Evolutionary conservation across 2,329 filamentous ascomycete species (phyloP), one percentile per base, ranked within the genome.

Genomic region (Sclerotinia subarctica): DNA sequence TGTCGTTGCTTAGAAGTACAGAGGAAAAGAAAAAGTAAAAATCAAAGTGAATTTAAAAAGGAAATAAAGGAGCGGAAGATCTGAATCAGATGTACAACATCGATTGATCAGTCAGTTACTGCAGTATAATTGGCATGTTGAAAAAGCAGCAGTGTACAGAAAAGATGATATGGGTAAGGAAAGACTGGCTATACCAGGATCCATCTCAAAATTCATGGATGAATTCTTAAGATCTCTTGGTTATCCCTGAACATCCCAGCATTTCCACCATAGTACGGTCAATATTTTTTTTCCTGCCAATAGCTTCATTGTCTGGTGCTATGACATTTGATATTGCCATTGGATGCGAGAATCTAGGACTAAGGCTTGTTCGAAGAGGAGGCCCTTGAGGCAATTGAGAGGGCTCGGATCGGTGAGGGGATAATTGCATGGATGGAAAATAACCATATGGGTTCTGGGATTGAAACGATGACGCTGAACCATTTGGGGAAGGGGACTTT

Each of bases 241-340:
- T 75, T 57, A 74, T 69, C 42, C 73, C 73, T 29, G 77, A 70
- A 15, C 75, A 72, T 49, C 71, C 73, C 47, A 77, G 69, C 32
- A 3, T 32, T 32, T 32, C 32, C 5, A 32, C 3, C 32, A 32
- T 32, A 5, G 68, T 73, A 63, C 74, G 70, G 66, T 78, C 76
- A 56, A 77, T 75, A 54, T 76, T 75, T 5, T 8, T 78, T 54
- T 69, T 73, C 62, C 74, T 69, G 65, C 77, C 76, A 56, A 77
- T 74, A 59, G 76, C 75, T 5, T 70, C 72, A 62, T n/a, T 73
- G 73, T 69, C 74, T 66, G 53, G 72, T 60, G 75, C 76, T 74
- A 78, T 76, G 49, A 77, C 76, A 57, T 71, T 77, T 11, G 74
- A 74, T 44, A 24, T 46, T n/a, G 57, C 19, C 42, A 13, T 46